phyloP scores from a whole-genome alignment of 805 yeast species.

The Middelhovenomyces tepae region DNA sequence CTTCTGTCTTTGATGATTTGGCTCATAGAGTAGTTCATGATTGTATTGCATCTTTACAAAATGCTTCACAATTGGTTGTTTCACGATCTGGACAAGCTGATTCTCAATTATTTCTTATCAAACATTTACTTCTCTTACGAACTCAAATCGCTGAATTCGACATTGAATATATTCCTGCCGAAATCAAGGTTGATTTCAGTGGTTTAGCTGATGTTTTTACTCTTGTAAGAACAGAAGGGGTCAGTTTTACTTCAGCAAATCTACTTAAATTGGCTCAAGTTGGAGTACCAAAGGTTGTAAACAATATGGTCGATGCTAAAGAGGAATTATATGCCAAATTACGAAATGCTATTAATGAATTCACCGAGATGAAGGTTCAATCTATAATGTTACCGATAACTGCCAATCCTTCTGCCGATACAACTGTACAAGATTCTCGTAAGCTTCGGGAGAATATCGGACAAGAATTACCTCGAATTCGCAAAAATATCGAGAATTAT shows the following conservation, averaged over 20 bases:
- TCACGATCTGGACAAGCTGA: conserved; percentile 45
- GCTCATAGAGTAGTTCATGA: conserved; percentile 82
- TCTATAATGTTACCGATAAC: conserved; percentile 42
- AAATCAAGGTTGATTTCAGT: conserved; percentile 70
- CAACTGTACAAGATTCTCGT: conserved; percentile 28
- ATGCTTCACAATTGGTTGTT: conserved; percentile 40
- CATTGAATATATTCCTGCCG: conserved; percentile 60
- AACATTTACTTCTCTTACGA: conserved; percentile 61
- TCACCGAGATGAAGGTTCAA: conserved; percentile 50
- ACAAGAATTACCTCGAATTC: conserved; percentile 47
- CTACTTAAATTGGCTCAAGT: conserved; percentile 49
- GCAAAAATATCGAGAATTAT: conserved; percentile 43
- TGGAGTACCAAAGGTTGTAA: conserved; percentile 70
- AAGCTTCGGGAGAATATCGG: conserved; percentile 43
- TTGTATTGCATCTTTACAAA: conserved; percentile 53
- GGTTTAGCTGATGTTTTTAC: conserved; percentile 54
- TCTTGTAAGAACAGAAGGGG: conserved; percentile 26
- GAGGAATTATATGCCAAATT: conserved; percentile 66
- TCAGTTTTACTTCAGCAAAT: conserved; percentile 23
- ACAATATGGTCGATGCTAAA: conserved; percentile 72
- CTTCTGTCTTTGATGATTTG: conserved; percentile 72
- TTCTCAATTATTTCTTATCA: conserved; percentile 57
- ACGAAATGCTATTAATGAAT: conserved; percentile 58
- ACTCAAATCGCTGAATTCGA: conserved; percentile 69
- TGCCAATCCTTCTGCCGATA: conserved; percentile 17